Conservation (phyloP, 1,284 basidiomycete genomes). For the Rhizoctonia solani region DNA sequence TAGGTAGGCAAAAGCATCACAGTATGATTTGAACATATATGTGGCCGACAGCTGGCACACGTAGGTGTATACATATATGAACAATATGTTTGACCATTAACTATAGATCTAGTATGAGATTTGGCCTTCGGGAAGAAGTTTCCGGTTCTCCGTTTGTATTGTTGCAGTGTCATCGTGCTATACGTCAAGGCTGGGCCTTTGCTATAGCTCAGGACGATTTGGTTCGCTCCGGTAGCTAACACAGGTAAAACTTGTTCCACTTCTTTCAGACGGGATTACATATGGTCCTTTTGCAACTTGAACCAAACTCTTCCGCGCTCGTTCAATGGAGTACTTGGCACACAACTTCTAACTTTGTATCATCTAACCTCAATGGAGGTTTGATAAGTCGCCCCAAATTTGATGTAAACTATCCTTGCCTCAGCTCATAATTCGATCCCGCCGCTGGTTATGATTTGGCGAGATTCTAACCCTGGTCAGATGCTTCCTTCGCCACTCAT, state of each 20-base stretch:
- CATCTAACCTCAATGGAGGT: conserved; percentile 57
- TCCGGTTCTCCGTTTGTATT: conserved; percentile 65
- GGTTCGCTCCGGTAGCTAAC: conserved; percentile 49
- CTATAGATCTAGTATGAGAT: conserved; percentile 43
- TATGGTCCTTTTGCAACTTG: neutral
- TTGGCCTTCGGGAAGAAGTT: conserved; percentile 70
- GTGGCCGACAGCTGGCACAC: conserved; percentile 39
- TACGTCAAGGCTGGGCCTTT: conserved; percentile 58
- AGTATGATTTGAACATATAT: too few relatives aligned
- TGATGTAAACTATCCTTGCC: conserved; percentile 62
- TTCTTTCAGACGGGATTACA: conserved; percentile 53
- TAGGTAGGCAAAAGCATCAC: too few relatives aligned
- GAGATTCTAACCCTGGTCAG: conserved; percentile 66
- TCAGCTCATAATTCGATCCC: conserved; percentile 56
- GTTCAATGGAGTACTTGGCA: neutral
- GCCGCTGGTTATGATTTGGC: conserved; percentile 57
- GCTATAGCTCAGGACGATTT: conserved; percentile 52
- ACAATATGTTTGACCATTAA: neutral
- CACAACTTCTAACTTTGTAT: conserved; percentile 7
- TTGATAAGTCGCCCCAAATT: conserved; percentile 54
- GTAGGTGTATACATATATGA: neutral
- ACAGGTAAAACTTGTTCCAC: conserved; percentile 59
- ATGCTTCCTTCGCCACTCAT: conserved; percentile 55
- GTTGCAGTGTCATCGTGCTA: conserved; percentile 60
- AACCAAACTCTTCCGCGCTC: neutral